Conservation (phyloP, 2,329 filamentous ascomycete genomes). For the Fusarium secorum region DNA sequence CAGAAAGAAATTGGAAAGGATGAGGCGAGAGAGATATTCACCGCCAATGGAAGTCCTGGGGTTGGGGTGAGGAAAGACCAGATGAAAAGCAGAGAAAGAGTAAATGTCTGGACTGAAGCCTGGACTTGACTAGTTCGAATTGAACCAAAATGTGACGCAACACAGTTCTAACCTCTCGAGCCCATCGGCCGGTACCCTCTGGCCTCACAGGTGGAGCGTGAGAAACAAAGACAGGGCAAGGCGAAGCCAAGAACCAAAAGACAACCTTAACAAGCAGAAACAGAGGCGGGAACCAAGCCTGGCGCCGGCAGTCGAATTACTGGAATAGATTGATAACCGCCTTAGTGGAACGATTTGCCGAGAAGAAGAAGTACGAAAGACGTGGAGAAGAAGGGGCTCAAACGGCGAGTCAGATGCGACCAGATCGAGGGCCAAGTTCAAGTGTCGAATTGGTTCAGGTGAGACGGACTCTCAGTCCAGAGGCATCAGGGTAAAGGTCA, state of each 20-base stretch:
- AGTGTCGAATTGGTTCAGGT: constrained; percentile 29
- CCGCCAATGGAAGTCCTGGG: not conserved
- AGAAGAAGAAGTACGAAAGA: constrained; percentile 10
- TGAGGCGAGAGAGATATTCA: not conserved
- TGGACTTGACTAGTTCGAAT: not conserved
- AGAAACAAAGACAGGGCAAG: constrained; percentile 10
- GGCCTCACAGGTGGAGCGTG: constrained; percentile 11
- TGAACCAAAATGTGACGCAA: constrained; percentile 8
- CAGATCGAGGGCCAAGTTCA: constrained; percentile 32
- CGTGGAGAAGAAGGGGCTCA: constrained; percentile 30
- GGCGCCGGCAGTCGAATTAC: constrained; percentile 31
- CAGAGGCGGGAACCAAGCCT: constrained; percentile 30
- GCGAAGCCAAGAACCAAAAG: constrained; percentile 15
- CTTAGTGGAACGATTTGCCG: constrained; percentile 29
- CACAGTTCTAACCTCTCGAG: not conserved
- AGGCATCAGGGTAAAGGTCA: constrained; percentile 17
- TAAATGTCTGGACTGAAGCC: not conserved
- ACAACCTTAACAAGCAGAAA: constrained; percentile 1
- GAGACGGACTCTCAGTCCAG: constrained; percentile 24
- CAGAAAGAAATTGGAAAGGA: not conserved
- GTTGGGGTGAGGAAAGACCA: not conserved
- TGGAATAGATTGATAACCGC: constrained; percentile 9
- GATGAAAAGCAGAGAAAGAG: constrained; percentile 2
- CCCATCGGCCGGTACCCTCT: not conserved
- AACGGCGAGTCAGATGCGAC: constrained; percentile 33